These are phyloP conservation scores for Penicillium tannophilum DNA, from an alignment of 495 filamentous ascomycete species.

Conservation along the genomic window DNA sequence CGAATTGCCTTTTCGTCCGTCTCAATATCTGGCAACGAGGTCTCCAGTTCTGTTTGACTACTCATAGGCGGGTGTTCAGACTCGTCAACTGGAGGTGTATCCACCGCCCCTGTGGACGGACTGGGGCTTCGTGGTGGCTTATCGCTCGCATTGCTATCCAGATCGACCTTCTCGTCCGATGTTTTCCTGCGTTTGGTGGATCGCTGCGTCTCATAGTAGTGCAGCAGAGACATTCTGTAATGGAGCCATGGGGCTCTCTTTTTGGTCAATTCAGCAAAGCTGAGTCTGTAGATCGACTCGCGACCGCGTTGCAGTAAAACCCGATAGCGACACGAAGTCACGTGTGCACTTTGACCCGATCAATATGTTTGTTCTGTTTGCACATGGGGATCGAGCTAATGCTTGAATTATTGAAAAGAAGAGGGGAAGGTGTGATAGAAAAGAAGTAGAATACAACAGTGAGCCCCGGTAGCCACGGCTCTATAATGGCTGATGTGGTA, in stretches of 20 bases:
- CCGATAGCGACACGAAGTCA: constrained; percentile 39
- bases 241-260: constrained; percentile 13
- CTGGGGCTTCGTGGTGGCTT: constrained; percentile 22
- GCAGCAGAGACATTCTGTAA: constrained; percentile 43
- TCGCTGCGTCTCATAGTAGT: constrained; percentile 47
- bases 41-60: constrained; percentile 72
- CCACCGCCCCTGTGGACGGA: constrained; percentile 15
- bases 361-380: constrained; percentile 34
- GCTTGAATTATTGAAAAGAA: not conserved
- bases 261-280: not conserved
- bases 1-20: constrained; percentile 72
- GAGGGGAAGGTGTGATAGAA: not conserved
- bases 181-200: constrained; percentile 40
- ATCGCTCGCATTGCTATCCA: constrained; percentile 9
- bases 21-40: constrained; percentile 67
- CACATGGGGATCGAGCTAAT: constrained; percentile 2
- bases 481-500: constrained; percentile 16
- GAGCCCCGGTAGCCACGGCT: not conserved
- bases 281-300: constrained; percentile 9
- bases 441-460: not conserved
- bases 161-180: constrained; percentile 7
- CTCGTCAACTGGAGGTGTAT: constrained; percentile 33
- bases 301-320: constrained; percentile 19
- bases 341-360: constrained; percentile 30
- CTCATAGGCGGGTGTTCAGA: constrained; percentile 39